Evolutionary conservation across 1,284 basidiomycete genomes (phyloP).

Genomic region (Rhodotorula sp.): DNA sequence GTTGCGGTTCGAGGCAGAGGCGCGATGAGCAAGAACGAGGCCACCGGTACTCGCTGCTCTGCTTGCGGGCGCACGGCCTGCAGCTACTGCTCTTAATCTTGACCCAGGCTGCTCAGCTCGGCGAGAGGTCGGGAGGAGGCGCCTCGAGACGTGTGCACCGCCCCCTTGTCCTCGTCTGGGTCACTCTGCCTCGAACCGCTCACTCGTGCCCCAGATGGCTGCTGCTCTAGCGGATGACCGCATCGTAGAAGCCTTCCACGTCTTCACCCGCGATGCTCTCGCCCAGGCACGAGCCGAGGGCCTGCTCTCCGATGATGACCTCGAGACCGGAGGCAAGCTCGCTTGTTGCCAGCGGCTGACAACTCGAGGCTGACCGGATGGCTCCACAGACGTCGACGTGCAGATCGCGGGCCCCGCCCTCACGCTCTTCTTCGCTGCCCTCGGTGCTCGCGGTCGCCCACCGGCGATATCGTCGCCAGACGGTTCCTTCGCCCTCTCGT

Average conservation of each 20-base stretch:
- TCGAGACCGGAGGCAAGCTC: constrained; percentile 68
- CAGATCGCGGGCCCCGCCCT: constrained; percentile 61
- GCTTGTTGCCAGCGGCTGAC: too few species aligned
- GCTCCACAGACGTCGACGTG: constrained; percentile 18
- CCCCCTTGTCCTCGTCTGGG: too few species aligned
- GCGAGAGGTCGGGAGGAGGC: too few species aligned
- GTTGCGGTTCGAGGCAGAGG: too few species aligned
- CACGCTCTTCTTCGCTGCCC: constrained; percentile 67
- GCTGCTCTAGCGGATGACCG: constrained; percentile 60
- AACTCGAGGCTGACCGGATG: neutral
- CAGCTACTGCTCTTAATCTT: too few species aligned
- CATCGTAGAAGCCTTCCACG: constrained; percentile 73
- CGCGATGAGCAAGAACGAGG: too few species aligned
- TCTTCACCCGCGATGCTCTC: constrained; percentile 72
- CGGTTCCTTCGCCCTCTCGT: constrained; percentile 57
- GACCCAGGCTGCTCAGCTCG: too few species aligned
- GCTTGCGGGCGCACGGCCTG: too few species aligned
- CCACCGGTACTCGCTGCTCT: too few species aligned
- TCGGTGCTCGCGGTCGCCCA: constrained; percentile 63
- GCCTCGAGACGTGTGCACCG: too few species aligned
- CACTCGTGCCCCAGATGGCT: neutral
- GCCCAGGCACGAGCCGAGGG: constrained; percentile 71
- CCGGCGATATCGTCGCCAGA: constrained; percentile 64
- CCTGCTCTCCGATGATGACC: constrained; percentile 67
- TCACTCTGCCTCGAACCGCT: neutral